Conservation (phyloP, 495 filamentous ascomycete genomes). For the Lindgomyces ingoldianus region DNA sequence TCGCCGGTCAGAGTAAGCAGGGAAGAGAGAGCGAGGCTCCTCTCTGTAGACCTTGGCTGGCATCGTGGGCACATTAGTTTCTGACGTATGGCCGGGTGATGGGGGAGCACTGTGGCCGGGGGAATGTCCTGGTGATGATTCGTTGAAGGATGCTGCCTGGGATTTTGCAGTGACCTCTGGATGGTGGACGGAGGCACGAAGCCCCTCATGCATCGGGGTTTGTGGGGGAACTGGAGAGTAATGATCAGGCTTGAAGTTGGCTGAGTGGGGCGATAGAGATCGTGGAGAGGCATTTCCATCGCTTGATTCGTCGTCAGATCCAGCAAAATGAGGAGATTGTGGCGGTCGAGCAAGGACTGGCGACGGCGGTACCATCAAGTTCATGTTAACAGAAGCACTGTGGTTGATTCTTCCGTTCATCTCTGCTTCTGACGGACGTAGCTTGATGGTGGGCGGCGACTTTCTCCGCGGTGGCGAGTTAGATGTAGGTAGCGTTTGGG, state of each 20-base stretch:
- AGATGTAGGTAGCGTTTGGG: not conserved
- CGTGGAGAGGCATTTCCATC: conserved; percentile 9
- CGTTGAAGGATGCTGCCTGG: conserved; percentile 24
- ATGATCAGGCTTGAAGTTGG: conserved; percentile 23
- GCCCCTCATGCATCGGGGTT: conserved; percentile 16
- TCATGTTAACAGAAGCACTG: conserved; percentile 36
- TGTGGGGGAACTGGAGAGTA: conserved; percentile 28
- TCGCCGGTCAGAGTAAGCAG: conserved; percentile 7
- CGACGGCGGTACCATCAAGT: conserved; percentile 31
- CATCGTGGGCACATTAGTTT: conserved; percentile 24
- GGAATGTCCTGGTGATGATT: too few relatives aligned
- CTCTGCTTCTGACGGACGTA: conserved; percentile 36
- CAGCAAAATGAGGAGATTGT: conserved; percentile 9
- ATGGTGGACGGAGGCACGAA: conserved; percentile 12
- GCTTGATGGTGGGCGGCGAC: conserved; percentile 20
- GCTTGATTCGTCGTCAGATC: conserved; percentile 14
- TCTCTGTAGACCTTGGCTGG: not conserved
- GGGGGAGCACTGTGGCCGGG: conserved; percentile 21
- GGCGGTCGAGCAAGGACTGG: conserved; percentile 23
- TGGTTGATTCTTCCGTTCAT: conserved; percentile 37
- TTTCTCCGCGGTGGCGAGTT: conserved; percentile 11
- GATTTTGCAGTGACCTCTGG: conserved; percentile 16
- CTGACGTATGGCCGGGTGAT: conserved; percentile 11
- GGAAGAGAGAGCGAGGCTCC: conserved; percentile 17
- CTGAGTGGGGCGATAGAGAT: conserved; percentile 21